Conservation (phyloP, 306 rosid species). For the Pueraria montana region DNA sequence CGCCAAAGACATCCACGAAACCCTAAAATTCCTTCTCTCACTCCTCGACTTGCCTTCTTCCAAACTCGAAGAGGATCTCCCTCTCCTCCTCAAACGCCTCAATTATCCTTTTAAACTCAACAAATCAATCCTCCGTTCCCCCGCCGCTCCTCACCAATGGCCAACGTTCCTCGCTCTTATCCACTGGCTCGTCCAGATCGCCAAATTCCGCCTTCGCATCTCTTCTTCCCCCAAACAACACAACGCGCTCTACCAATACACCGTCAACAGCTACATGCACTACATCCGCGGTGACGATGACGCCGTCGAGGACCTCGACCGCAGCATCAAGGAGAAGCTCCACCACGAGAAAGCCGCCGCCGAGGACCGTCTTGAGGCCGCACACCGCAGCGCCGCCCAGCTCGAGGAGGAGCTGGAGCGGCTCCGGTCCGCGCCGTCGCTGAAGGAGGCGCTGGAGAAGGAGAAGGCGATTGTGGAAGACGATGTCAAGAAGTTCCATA, state of each 20-base stretch:
- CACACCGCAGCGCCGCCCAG: slow-evolving; percentile 31
- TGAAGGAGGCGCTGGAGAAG: slow-evolving; percentile 72
- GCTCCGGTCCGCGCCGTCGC: slow-evolving; percentile 60
- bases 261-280: slow-evolving; percentile 59
- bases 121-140: slow-evolving; percentile 75
- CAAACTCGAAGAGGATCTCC: slow-evolving; percentile 88
- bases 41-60: slow-evolving; percentile 59
- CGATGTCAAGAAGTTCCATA: slow-evolving; percentile 80
- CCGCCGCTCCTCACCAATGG: slow-evolving; percentile 95
- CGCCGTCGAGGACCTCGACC: slow-evolving; percentile 63
- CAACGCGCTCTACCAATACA: slow-evolving; percentile 59
- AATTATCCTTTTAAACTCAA: slow-evolving; percentile 78
- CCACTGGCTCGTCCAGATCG: slow-evolving; percentile 91
- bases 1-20: slow-evolving; percentile 74
- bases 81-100: slow-evolving; percentile 60
- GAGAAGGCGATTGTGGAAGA: slow-evolving; percentile 67
- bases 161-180: slow-evolving; percentile 79
- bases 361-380: slow-evolving; percentile 45
- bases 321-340: slow-evolving; percentile 53
- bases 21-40: slow-evolving; percentile 68
- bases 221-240: slow-evolving; percentile 2
- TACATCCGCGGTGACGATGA: slow-evolving; percentile 77
- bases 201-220: slow-evolving; percentile 51
- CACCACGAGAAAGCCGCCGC: slow-evolving; percentile 57
- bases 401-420: slow-evolving; percentile 58